Evolutionary conservation across 2,329 filamentous ascomycete genomes (phyloP), one percentile per base, ranked within the genome.

Genomic region (Chrysoporthe cubensis): DNA sequence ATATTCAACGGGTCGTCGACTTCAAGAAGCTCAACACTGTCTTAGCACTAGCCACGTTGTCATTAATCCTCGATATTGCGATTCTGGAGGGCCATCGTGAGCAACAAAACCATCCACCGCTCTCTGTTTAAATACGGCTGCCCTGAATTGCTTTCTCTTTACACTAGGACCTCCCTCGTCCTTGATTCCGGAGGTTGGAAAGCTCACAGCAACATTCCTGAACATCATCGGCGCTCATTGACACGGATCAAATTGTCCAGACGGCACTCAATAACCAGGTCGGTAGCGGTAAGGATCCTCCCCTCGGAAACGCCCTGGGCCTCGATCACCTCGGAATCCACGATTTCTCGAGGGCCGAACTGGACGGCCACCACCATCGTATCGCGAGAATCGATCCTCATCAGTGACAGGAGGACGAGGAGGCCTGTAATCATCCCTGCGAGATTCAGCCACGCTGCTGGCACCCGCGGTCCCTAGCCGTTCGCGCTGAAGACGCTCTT

Each of bases 271-370:
- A 37, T 69, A 69, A 43, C 68, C 68, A 44, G 68, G 68, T 26
- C 68, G 66, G 52, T 70, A 69, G 3, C 68, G 65, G 44, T 69
- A 70, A 57, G 68, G 66, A 40, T 70, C 68, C 32, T 70, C 68
- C 42, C 68, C 68, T 32, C 66, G 59, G 42, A 66, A 70, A 16
- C 68, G 68, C 40, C 63, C 63, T 37, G 66, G 34, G 50, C 66
- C 68, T 6, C 67, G 60, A 44, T 66, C 67, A 14, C 65, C 58
- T 56, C 68, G 66, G 56, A 70, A 70, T 14, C 68, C 66, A 18
- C 66, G 68, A 44, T 66, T 68, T 42, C 68, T 65, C 26, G 66
- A 54, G 18, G 66, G 68, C 37, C 68, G 63, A n/a, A 68, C 68
- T 32, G 66, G 37, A 32, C 68, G 68, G 48, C 68, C 66, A 16